Percentiles rank a stretch among this genome's conserved stretches.
phyloP scores from a whole-genome alignment of 352 stramenopile genomes.

The Phytophthora rubi region DNA sequence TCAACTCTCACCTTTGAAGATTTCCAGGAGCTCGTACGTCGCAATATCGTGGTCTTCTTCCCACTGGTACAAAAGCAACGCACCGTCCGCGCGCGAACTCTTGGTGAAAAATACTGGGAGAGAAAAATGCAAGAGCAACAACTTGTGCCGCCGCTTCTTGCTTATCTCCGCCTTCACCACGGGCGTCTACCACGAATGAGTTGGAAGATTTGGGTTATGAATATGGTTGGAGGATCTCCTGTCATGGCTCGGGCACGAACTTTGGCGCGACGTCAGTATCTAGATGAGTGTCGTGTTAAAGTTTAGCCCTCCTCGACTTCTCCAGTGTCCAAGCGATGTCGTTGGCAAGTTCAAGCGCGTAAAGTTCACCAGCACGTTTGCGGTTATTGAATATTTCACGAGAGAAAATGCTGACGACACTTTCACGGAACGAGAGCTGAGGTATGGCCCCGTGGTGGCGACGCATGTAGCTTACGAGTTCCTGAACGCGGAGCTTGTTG shows the following conservation, averaged over 20 bases:
- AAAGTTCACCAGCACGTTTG: slow-evolving; percentile 57
- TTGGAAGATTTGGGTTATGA: slow-evolving; percentile 43
- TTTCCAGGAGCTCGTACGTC: slow-evolving; percentile 56
- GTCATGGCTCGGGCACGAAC: slow-evolving; percentile 34
- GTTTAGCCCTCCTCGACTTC: slow-evolving; percentile 15
- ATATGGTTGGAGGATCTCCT: slow-evolving; percentile 37
- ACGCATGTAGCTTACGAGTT: slow-evolving; percentile 67
- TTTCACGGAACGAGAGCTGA: slow-evolving; percentile 44
- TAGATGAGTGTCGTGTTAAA: slow-evolving; percentile 13
- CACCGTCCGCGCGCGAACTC: slow-evolving; percentile 38
- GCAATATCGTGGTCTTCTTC: slow-evolving; percentile 59
- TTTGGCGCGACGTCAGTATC: slow-evolving; percentile 49
- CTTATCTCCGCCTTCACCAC: slow-evolving; percentile 47
- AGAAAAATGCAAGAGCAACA: slow-evolving; percentile 52
- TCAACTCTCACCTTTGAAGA: slow-evolving; percentile 50
- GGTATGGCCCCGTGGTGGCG: slow-evolving; percentile 56
- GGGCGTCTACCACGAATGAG: slow-evolving; percentile 44
- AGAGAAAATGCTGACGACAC: slow-evolving; percentile 57
- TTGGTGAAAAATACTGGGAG: slow-evolving; percentile 62
- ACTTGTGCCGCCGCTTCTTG: slow-evolving; percentile 41
- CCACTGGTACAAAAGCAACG: slow-evolving; percentile 60
- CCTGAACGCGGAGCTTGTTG: slow-evolving; percentile 59
- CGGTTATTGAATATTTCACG: slow-evolving; percentile 50
- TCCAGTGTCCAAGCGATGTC: slow-evolving; percentile 28
- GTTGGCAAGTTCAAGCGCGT: slow-evolving; percentile 51